A percentile compares a stretch with the other conserved stretches of the same genome.
Evolutionary conservation across 1,284 basidiomycete species (phyloP).

Genomic region (Trametes polyzona): DNA sequence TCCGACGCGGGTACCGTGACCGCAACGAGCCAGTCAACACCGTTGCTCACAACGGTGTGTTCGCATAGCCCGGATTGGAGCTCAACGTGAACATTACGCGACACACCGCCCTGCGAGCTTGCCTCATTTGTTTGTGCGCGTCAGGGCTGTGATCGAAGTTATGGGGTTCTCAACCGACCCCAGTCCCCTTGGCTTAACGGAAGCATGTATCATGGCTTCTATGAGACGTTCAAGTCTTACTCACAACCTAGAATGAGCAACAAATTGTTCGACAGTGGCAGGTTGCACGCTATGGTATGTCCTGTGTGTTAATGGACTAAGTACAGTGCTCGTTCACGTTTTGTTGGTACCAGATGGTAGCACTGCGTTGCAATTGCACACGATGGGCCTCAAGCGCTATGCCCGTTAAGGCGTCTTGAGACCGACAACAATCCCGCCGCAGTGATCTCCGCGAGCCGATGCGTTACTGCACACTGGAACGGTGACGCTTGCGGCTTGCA

Average conservation of each 20-base stretch:
- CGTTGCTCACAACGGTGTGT: not conserved
- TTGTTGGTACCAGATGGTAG: no score
- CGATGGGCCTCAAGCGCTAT: no score
- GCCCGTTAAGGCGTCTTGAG: no score
- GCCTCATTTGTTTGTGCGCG: not conserved
- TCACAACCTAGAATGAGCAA: no score
- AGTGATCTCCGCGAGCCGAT: conserved; percentile 1
- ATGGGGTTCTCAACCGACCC: not conserved
- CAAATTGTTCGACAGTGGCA: no score
- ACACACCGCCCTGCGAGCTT: not conserved
- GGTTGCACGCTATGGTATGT: no score
- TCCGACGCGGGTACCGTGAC: not conserved
- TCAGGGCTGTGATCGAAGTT: not conserved
- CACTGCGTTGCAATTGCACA: no score
- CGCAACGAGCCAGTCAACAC: not conserved
- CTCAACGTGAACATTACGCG: not conserved
- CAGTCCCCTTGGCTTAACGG: no score
- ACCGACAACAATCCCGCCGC: not conserved
- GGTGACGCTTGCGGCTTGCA: not conserved
- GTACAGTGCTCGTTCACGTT: no score
- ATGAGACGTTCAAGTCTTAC: no score
- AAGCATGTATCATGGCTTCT: no score
- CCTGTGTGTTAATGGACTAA: no score
- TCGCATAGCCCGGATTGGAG: not conserved
- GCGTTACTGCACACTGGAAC: not conserved